Percentiles rank a stretch among this genome's conserved stretches.
Conservation (phyloP, 1,284 basidiomycete species). For the Cutaneotrichosporon mucoides region DNA sequence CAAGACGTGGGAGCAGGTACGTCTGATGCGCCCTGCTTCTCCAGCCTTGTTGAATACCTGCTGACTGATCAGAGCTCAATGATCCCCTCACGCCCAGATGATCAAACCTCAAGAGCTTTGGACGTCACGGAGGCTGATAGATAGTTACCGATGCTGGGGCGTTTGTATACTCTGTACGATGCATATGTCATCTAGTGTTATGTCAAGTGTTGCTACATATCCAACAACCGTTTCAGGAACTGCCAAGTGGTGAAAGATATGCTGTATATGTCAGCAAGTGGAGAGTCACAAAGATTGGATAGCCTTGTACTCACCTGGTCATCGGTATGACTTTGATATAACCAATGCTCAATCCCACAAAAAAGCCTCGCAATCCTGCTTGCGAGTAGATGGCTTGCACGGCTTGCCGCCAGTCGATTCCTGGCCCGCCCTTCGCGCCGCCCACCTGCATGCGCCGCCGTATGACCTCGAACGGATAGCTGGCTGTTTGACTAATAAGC, state of each 20-base stretch:
- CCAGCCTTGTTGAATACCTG: neutral
- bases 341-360: constrained; percentile 87
- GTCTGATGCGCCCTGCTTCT: constrained; percentile 4
- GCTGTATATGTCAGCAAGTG: constrained; percentile 24
- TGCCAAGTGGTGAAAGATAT: constrained; percentile 51
- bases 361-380: constrained; percentile 83
- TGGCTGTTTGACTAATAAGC: constrained; percentile 79
- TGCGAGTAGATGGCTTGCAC: constrained; percentile 63
- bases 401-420: constrained; percentile 72
- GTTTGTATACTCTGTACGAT: constrained; percentile 2
- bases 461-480: constrained; percentile 95
- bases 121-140: neutral
- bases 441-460: constrained; percentile 95
- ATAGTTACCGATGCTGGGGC: neutral
- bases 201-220: constrained; percentile 30
- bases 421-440: constrained; percentile 59
- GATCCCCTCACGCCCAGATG: constrained; percentile 1
- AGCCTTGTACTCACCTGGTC: constrained; percentile 55
- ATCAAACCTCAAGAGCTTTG: neutral
- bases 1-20: constrained; percentile 37
- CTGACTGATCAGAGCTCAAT: neutral
- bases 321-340: constrained; percentile 97
- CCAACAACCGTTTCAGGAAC: constrained; percentile 47
- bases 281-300: too few species aligned
- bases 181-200: constrained; percentile 16